Evolutionary conservation across 345 rosid genomes (phyloP), one percentile per base, ranked within the genome.

Genomic region (Gossypium mustelinum): DNA sequence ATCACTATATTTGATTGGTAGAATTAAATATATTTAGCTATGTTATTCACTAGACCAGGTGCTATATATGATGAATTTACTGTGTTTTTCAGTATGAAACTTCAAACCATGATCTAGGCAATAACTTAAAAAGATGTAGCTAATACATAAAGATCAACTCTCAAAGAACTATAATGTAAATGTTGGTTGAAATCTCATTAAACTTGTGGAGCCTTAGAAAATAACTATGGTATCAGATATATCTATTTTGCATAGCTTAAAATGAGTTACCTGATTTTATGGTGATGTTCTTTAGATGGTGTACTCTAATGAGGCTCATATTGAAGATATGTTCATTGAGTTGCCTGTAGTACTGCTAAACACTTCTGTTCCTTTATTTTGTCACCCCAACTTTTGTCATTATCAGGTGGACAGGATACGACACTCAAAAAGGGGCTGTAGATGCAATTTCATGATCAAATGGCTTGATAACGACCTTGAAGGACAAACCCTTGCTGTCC

Each of bases 371-470:
- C 27, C 45, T 27, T 50, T 43, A 17, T 68, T 25, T 58, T 68
- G 44, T 50, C 43, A 68, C 34, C 44, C 48, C 13, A 69, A 69
- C 9, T 27, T 51, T 27, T 10, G n/a, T 25, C 45, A 7, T 27
- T 17, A 4, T 11, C 59, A 70, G 73, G 73, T 70, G 25, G 60
- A 70, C 22, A 29, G 73, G 52, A n/a, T 51, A 2, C 25, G 47
- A 29, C 73, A 70, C 25, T 70, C 73, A 11, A 70, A 52, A 69
- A 51, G 58, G 59, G 59, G 59, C 25, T 69, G 73, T 50, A 51
- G 73, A 69, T 69, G 59, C 34, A 51, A 25, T 50, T 69, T 69
- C 24, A 9, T 69, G 24, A 69, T 69, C 14, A 69, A 68, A 66
- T 72, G 65, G 75, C 75, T 72, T 2, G 54, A 57, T 41, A 25